phyloP scores from a whole-genome alignment of 495 filamentous ascomycete genomes.

The Trichodelitschia bisporula region DNA sequence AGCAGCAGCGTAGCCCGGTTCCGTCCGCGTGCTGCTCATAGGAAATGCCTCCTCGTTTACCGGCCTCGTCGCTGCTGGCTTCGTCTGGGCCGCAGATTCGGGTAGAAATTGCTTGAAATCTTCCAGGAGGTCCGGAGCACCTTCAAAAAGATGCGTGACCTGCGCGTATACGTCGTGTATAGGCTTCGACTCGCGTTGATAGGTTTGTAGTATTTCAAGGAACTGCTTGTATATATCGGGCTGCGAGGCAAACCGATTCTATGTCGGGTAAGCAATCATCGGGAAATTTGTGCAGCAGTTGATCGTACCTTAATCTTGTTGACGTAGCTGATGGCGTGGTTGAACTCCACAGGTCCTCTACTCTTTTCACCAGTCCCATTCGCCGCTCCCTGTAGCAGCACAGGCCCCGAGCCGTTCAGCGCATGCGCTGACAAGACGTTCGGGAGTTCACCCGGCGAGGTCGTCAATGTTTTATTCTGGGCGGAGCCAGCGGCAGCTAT shows the following conservation, averaged over 20 bases:
- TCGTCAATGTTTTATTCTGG: constrained; percentile 40
- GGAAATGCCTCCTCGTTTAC: constrained; percentile 29
- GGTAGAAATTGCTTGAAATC: constrained; percentile 99
- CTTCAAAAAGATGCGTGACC: constrained; percentile 80
- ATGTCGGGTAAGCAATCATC: constrained; percentile 4
- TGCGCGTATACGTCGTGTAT: constrained; percentile 98
- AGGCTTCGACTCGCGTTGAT: constrained; percentile 92
- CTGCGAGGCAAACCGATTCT: constrained; percentile 83
- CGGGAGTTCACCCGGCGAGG: constrained; percentile 20
- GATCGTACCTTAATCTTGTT: constrained; percentile 90
- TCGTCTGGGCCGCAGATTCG: constrained; percentile 80
- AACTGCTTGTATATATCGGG: constrained; percentile 99
- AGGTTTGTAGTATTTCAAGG: constrained; percentile 93
- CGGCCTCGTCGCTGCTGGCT: constrained; percentile 44
- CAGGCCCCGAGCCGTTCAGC: constrained; percentile 18
- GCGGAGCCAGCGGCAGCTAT: background rate
- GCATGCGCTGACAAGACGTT: constrained; percentile 11
- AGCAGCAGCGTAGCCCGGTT: constrained; percentile 19
- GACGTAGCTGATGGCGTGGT: constrained; percentile 98
- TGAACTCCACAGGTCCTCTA: constrained; percentile 94
- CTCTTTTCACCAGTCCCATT: constrained; percentile 43
- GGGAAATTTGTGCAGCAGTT: background rate
- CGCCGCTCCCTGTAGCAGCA: constrained; percentile 26
- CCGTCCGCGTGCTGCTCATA: constrained; percentile 33
- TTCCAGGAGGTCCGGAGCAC: constrained; percentile 86